A percentile compares a stretch with the other conserved stretches of the same genome.
Conservation (phyloP, 345 rosid species). For the Salix suchowensis region DNA sequence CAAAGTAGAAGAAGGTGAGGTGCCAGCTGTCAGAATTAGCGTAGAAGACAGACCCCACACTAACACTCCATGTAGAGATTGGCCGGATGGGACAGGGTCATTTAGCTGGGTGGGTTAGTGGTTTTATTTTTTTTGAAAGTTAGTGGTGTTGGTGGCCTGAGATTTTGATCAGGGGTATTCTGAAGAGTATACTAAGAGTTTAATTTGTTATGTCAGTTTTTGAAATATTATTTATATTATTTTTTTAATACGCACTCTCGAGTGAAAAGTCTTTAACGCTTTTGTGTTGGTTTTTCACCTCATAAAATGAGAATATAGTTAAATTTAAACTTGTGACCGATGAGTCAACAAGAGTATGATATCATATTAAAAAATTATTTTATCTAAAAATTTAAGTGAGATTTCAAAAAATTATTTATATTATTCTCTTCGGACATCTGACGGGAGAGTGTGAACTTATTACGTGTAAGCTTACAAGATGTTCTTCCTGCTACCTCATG, state of each 20-base stretch:
- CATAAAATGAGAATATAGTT: too few relatives aligned
- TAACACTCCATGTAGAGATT: background rate
- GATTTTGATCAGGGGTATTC: background rate
- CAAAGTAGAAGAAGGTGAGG: background rate
- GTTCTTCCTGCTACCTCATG: background rate
- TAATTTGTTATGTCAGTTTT: too few relatives aligned
- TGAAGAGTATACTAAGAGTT: background rate
- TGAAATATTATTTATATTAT: too few relatives aligned
- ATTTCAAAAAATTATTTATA: too few relatives aligned
- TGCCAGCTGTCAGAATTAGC: constrained; percentile 9
- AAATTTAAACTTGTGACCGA: too few relatives aligned
- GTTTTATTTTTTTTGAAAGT: background rate
- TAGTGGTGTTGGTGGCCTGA: constrained; percentile 2
- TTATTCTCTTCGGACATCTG: background rate
- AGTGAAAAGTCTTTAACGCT: rapidly evolving
- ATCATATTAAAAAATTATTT: too few relatives aligned
- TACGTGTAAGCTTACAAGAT: background rate
- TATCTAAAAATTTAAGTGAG: too few relatives aligned
- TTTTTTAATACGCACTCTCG: rapidly evolving
- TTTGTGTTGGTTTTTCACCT: too few relatives aligned
- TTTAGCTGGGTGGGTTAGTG: background rate
- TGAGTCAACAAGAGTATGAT: too few relatives aligned
- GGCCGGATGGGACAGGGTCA: background rate
- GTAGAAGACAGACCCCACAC: background rate
- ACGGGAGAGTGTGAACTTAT: background rate